Conservation (phyloP, 2,329 filamentous ascomycete genomes). For the Coniochaeta sp. region DNA sequence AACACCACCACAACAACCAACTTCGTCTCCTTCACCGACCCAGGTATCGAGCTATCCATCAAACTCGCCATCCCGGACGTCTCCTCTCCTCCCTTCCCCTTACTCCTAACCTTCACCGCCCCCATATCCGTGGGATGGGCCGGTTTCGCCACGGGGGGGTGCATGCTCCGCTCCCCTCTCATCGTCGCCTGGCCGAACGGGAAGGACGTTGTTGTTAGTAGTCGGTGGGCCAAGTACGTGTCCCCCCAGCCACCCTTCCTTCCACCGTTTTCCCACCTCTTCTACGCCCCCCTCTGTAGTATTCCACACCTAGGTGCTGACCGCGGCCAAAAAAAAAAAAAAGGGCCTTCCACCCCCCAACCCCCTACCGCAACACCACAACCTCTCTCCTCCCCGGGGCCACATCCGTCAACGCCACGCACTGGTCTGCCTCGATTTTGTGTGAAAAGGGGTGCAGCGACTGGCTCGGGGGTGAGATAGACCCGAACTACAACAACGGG, state of each 20-base stretch:
- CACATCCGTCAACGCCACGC: conserved; percentile 6
- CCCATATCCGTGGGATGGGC: conserved; percentile 24
- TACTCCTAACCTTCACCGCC: conserved; percentile 22
- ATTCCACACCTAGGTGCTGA: background rate
- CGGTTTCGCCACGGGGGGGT: conserved; percentile 24
- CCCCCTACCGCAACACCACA: conserved; percentile 5
- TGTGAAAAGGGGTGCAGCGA: conserved; percentile 7
- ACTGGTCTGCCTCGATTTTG: conserved; percentile 8
- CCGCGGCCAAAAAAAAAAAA: no score
- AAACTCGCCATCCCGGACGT: conserved; percentile 15
- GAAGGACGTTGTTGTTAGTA: conserved; percentile 21
- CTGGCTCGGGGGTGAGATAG: conserved; percentile 4
- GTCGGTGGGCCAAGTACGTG: conserved; percentile 24
- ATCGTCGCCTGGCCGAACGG: conserved; percentile 25
- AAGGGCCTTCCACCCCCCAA: conserved; percentile 7
- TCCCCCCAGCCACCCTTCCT: no score
- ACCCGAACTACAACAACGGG: conserved; percentile 5
- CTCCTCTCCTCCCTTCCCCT: conserved; percentile 17
- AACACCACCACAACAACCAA: background rate
- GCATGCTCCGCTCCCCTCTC: conserved; percentile 25
- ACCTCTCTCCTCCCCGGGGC: background rate
- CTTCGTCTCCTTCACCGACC: background rate
- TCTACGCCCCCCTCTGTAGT: background rate
- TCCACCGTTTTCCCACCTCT: background rate
- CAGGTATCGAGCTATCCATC: background rate